Evolutionary conservation across 805 yeast genomes (phyloP).

Genomic region (Sugiyamaella valdiviana): DNA sequence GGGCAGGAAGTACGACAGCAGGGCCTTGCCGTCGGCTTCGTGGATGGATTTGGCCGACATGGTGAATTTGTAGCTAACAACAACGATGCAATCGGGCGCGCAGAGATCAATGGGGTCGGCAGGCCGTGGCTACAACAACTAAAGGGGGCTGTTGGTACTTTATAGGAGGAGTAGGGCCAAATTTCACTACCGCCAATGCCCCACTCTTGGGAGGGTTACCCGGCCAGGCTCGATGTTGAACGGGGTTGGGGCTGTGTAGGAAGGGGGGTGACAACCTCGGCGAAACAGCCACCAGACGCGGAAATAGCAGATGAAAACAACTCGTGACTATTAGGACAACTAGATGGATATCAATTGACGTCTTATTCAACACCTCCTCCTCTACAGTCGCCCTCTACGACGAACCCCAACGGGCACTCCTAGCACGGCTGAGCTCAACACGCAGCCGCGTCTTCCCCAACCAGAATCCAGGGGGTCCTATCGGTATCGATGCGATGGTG

Average conservation of each 20-base stretch:
- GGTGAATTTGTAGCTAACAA: not conserved
- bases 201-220: not conserved
- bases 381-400: not conserved
- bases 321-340: no score
- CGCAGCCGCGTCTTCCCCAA: not conserved
- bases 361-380: not conserved
- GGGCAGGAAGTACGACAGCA: conserved; percentile 38
- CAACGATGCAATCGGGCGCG: not conserved
- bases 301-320: no score
- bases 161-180: not conserved
- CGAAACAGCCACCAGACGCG: no score
- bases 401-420: not conserved
- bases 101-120: conserved; percentile 2
- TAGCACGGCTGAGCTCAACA: not conserved
- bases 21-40: conserved; percentile 44
- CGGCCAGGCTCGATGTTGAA: not conserved
- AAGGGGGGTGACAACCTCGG: no score
- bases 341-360: not conserved
- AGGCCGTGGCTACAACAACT: not conserved
- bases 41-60: conserved; percentile 43
- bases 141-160: not conserved
- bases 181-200: not conserved
- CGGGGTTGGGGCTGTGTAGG: not conserved
- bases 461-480: not conserved
- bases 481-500: no score